Conservation (phyloP, 2,329 filamentous ascomycete genomes). For the Teratosphaeriaceae sp. region DNA sequence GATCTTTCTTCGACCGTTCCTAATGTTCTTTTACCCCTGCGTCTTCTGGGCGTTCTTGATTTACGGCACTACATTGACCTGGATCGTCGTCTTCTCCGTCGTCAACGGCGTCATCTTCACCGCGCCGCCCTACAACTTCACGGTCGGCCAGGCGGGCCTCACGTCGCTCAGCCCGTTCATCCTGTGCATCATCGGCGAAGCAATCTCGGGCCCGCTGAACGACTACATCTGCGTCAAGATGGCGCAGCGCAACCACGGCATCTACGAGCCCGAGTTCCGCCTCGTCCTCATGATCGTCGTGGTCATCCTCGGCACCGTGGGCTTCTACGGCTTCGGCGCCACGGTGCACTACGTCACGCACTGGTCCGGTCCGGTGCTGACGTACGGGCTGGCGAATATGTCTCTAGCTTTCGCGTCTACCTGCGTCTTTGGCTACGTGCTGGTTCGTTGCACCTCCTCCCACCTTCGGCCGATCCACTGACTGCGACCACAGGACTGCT, state of each 20-base stretch:
- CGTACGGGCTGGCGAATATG: slow-evolving; percentile 45
- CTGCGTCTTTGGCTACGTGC: slow-evolving; percentile 46
- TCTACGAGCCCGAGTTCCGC: slow-evolving; percentile 28
- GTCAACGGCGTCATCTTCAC: slow-evolving; percentile 39
- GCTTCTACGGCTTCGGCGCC: slow-evolving; percentile 45
- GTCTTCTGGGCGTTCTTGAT: slow-evolving; percentile 34
- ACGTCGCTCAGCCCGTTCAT: slow-evolving; percentile 46
- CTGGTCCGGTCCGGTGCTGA: slow-evolving; percentile 43
- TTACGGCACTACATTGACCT: slow-evolving; percentile 39
- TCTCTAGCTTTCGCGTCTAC: slow-evolving; percentile 41
- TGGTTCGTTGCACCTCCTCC: slow-evolving; percentile 16
- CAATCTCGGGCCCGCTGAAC: slow-evolving; percentile 40
- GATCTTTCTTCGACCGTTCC: slow-evolving; percentile 29
- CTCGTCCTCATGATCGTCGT: slow-evolving; percentile 35
- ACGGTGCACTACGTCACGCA: slow-evolving; percentile 41
- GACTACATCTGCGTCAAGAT: slow-evolving; percentile 35
- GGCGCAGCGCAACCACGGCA: slow-evolving; percentile 26
- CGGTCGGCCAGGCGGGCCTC: slow-evolving; percentile 41
- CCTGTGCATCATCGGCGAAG: slow-evolving; percentile 41
- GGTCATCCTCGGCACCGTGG: slow-evolving; percentile 36
- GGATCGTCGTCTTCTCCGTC: slow-evolving; percentile 38
- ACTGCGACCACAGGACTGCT: slow-evolving; percentile 31
- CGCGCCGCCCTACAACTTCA: slow-evolving; percentile 38
- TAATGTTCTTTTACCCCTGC: slow-evolving; percentile 32
- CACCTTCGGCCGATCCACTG: neutral